Conservation (phyloP, 2,329 filamentous ascomycete genomes). For the Periconia sp. region DNA sequence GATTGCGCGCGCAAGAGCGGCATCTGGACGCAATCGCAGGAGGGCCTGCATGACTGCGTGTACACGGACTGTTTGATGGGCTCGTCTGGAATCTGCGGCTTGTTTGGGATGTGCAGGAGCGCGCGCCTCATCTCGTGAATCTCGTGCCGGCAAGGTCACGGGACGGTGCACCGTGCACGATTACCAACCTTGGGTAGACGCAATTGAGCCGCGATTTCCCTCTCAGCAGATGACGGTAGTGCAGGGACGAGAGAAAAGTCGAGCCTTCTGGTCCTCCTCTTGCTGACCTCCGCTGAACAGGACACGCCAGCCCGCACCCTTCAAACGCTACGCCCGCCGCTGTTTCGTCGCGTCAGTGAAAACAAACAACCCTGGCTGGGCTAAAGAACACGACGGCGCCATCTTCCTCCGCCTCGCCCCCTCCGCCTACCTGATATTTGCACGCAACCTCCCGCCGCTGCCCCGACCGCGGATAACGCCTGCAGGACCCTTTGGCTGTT, state of each 20-base stretch:
- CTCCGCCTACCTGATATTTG: not conserved
- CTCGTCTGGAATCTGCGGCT: not conserved
- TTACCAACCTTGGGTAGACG: slow-evolving; percentile 1
- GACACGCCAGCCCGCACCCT: slow-evolving; percentile 2
- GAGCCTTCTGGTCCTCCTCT: not conserved
- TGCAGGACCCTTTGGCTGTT: slow-evolving; percentile 1
- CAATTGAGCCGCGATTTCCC: slow-evolving; percentile 15
- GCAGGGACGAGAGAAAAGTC: too few relatives aligned
- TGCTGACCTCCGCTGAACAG: not conserved
- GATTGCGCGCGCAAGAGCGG: too few relatives aligned
- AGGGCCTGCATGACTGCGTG: not conserved
- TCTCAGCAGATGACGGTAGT: slow-evolving; percentile 1
- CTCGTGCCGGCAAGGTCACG: not conserved
- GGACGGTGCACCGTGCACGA: slow-evolving; percentile 5
- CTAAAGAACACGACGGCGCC: slow-evolving; percentile 2
- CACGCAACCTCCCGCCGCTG: slow-evolving; percentile 3
- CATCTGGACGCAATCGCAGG: not conserved
- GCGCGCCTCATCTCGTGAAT: not conserved
- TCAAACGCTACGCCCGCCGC: slow-evolving; percentile 3
- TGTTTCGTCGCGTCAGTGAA: slow-evolving; percentile 14
- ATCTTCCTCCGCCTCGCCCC: slow-evolving; percentile 5
- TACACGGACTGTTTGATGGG: too few relatives aligned
- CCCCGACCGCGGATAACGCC: not conserved
- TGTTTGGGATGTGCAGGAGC: not conserved
- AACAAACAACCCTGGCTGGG: slow-evolving; percentile 16